Base-by-base conservation (phyloP, 345 rosid species). In the Brassica nigra region DNA sequence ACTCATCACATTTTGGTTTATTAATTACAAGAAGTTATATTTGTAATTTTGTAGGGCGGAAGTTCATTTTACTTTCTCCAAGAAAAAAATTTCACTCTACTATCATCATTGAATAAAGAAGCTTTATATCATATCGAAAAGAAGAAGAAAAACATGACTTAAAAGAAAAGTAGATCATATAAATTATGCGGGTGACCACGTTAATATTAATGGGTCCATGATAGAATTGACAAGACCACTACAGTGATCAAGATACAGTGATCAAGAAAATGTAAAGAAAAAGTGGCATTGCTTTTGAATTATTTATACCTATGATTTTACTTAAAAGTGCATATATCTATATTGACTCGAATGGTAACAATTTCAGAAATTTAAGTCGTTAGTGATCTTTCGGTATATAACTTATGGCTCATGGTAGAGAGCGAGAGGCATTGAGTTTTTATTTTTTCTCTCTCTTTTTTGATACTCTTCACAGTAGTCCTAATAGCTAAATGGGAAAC, bases 181-280 rank as follows among this genome's bases (percentile, higher is more conserved):
- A 61, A 15, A 76, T 65, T 75, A 80, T 80, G 58, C 73, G 73
- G 71, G 42, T 75, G 72, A 65, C 80, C 71, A 80, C 79, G 79
- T 80, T 80, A 75, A 80, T 80, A 80, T 75, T 75, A 75, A 70
- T 80, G 83, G 83, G 80, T 80, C 80, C 83, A 80, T 70, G 54
- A 57, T 55, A 55, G 76, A 80, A 80, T 80, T 80, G 80, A 80
- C 83, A 39, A 80, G 76, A 80, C 83, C 79, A 75, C 63, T 64
- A 76, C 73, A 70, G 80, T 75, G 28, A 80, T 61, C 18, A 18
- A 18, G 18, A 18, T 18, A 18, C 18, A 18, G 18, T 18, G 18
- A 18, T 62, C 68, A 73, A 42, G 27, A 8, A 70, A 57, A 20
- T 29, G 2, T 64, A 80, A 70, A 47, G 34, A 58, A 70, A 49